Conservation (phyloP, 2,329 filamentous ascomycete species). For the Calcarisporium arbuscula region DNA sequence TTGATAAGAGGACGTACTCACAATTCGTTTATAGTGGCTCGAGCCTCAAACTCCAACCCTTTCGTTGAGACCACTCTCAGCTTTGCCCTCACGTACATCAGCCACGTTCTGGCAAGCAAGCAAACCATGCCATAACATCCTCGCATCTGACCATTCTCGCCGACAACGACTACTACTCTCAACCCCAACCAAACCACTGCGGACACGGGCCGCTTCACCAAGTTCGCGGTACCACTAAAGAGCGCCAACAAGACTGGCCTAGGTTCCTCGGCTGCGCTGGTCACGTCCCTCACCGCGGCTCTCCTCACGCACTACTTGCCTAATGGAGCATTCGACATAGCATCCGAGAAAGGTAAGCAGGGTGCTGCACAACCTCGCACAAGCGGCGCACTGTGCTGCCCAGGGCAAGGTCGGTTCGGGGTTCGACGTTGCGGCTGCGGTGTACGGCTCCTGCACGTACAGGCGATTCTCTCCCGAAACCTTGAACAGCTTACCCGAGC, state of each 20-base stretch:
- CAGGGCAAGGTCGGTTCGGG: conserved; percentile 96
- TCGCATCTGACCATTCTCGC: conserved; percentile 80
- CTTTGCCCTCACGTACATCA: conserved; percentile 81
- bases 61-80: conserved; percentile 90
- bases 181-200: conserved; percentile 24
- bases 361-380: conserved; percentile 86
- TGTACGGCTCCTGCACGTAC: conserved; percentile 88
- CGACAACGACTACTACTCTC: conserved; percentile 95
- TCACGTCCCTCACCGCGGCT: conserved; percentile 77
- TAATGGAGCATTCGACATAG: conserved; percentile 47
- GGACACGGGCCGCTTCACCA: conserved; percentile 55
- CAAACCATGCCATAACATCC: conserved; percentile 52
- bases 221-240: conserved; percentile 68
- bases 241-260: conserved; percentile 92
- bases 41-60: conserved; percentile 53
- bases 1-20: conserved; percentile 9
- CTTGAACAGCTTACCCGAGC: conserved; percentile 60
- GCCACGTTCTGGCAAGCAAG: conserved; percentile 30
- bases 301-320: conserved; percentile 72
- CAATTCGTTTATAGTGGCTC: conserved; percentile 32
- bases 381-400: conserved; percentile 88
- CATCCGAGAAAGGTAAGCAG: conserved; percentile 44
- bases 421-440: conserved; percentile 89
- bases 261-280: conserved; percentile 88
- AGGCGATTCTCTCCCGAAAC: conserved; percentile 82